Evolutionary conservation across 2,329 filamentous ascomycete genomes (phyloP).

Genomic region (Colletotrichum scovillei): DNA sequence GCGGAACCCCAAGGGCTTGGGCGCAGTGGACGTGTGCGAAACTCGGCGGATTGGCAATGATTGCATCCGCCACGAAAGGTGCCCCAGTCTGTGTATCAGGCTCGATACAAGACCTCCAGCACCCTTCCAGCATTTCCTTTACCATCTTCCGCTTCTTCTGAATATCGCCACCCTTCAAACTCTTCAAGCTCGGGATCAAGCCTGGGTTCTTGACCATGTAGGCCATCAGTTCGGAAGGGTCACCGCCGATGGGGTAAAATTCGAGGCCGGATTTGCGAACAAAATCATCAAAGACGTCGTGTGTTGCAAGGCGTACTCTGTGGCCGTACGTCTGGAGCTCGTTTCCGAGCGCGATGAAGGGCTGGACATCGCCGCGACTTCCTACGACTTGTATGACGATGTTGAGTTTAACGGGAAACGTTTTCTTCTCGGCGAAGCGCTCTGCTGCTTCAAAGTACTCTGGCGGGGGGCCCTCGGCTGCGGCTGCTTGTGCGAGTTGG

Average conservation of each 20-base stretch:
- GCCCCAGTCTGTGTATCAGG: conserved; percentile 26
- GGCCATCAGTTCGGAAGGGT: conserved; percentile 56
- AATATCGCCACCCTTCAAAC: conserved; percentile 42
- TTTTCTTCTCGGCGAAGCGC: conserved; percentile 16
- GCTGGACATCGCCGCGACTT: conserved; percentile 65
- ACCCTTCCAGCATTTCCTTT: conserved; percentile 40
- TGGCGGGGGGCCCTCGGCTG: conserved; percentile 11
- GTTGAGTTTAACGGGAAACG: conserved; percentile 48
- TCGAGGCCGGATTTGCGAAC: conserved; percentile 60
- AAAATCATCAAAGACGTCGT: conserved; percentile 60
- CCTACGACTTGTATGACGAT: conserved; percentile 67
- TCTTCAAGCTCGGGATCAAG: conserved; percentile 42
- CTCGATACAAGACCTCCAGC: conserved; percentile 41
- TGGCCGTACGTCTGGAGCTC: conserved; percentile 60
- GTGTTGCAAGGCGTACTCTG: conserved; percentile 63
- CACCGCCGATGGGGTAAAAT: conserved; percentile 66
- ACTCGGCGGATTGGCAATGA: conserved; percentile 63
- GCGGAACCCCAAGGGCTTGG: conserved; percentile 53
- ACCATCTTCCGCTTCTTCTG: conserved; percentile 41
- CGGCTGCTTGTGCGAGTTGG: conserved; percentile 6
- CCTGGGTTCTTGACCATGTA: conserved; percentile 46
- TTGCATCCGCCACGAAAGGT: conserved; percentile 61
- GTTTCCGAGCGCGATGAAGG: conserved; percentile 64
- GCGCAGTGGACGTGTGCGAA: conserved; percentile 62
- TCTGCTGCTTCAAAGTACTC: conserved; percentile 25